Conservation (phyloP, 2,329 filamentous ascomycete genomes). For the Trichophyton verrucosum region DNA sequence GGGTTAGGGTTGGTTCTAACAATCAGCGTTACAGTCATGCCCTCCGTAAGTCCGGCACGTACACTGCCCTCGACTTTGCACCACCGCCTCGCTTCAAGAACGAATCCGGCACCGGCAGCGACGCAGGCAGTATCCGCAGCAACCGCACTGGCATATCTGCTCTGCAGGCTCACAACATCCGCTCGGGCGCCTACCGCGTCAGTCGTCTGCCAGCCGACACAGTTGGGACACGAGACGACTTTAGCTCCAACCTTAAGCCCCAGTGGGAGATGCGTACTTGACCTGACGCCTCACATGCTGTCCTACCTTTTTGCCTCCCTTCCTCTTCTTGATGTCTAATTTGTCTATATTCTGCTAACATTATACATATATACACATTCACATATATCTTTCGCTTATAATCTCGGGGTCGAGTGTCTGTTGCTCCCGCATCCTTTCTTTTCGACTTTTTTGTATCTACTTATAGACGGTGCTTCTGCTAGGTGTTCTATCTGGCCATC, state of each 20-base stretch:
- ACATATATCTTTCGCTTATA: background rate
- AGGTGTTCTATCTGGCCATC: background rate
- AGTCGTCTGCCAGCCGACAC: slow-evolving; percentile 70
- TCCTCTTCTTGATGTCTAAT: background rate
- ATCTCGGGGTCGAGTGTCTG: background rate
- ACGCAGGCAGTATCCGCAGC: slow-evolving; percentile 45
- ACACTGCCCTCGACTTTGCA: slow-evolving; percentile 38
- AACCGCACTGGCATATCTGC: slow-evolving; percentile 68
- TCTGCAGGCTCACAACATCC: slow-evolving; percentile 57
- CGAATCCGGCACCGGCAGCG: slow-evolving; percentile 26
- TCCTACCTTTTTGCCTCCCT: background rate
- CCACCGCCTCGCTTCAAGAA: slow-evolving; percentile 37
- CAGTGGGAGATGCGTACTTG: slow-evolving; percentile 39
- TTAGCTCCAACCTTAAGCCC: slow-evolving; percentile 47
- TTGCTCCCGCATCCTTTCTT: background rate
- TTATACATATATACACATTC: background rate
- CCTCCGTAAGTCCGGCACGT: slow-evolving; percentile 38
- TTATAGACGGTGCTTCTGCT: background rate
- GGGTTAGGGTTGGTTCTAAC: too few relatives aligned
- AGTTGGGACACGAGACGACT: slow-evolving; percentile 62
- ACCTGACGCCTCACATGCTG: too few relatives aligned
- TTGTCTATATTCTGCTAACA: slow-evolving; percentile 2
- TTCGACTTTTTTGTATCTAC: background rate
- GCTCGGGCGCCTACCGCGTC: slow-evolving; percentile 72
- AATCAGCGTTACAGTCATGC: slow-evolving; percentile 26